Conservation (phyloP, 768 basidiomycete genomes). For the Tricholoma sp. region DNA sequence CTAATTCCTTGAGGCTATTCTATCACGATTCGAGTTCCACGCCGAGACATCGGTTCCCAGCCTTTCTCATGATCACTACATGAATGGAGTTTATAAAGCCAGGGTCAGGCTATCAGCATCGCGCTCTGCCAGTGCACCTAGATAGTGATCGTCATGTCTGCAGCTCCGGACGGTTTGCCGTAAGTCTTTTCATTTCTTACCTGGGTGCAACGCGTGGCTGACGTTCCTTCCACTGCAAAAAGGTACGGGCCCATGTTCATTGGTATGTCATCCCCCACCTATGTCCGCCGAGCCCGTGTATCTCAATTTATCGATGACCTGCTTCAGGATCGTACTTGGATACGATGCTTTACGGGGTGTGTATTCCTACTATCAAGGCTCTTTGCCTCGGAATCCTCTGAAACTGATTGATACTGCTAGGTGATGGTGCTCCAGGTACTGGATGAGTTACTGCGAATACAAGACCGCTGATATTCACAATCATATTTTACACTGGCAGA, state of each 20-base stretch:
- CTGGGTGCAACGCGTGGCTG: background rate
- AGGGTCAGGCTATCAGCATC: background rate
- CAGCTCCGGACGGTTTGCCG: background rate
- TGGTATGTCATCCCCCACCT: background rate
- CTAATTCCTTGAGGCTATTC: background rate
- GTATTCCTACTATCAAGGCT: conserved; percentile 25
- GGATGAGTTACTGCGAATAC: background rate
- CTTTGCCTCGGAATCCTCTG: background rate
- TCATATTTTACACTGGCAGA: background rate
- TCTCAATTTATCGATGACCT: background rate
- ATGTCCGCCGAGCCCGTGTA: background rate
- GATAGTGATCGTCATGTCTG: background rate
- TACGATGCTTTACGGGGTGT: conserved; percentile 20
- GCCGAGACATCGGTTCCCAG: background rate
- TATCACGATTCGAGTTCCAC: too few species aligned
- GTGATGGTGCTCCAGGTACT: conserved; percentile 32
- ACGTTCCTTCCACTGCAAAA: background rate
- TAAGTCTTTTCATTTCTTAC: background rate
- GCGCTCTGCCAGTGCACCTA: background rate
- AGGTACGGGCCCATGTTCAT: background rate
- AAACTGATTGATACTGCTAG: conserved; percentile 16
- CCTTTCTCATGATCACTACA: background rate
- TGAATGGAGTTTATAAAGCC: background rate
- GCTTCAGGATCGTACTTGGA: conserved; percentile 19
- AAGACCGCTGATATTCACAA: background rate